These are phyloP conservation scores for Neurospora discreta DNA, from an alignment of 495 filamentous ascomycete genomes.

Conservation along the genomic window DNA sequence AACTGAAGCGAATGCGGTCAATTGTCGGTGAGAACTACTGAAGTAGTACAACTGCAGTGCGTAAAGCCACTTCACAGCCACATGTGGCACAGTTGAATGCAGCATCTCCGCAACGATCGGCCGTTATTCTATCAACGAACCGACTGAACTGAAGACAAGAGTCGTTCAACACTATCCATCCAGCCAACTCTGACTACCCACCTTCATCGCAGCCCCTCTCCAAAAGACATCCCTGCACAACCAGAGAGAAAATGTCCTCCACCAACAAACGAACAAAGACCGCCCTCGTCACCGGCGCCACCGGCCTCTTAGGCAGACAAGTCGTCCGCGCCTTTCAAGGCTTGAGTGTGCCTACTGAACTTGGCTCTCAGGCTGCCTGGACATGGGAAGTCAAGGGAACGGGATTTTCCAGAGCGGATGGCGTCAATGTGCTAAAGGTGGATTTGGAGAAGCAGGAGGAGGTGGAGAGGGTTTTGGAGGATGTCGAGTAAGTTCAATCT, in stretches of 20 bases:
- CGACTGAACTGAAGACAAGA: not conserved
- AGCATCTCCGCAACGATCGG: not conserved
- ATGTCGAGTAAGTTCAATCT: slow-evolving; percentile 39
- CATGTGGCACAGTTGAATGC: not conserved
- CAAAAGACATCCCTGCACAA: not conserved
- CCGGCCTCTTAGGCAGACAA: slow-evolving; percentile 72
- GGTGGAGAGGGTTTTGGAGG: slow-evolving; percentile 51
- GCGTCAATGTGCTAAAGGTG: slow-evolving; percentile 62
- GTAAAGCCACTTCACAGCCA: not conserved
- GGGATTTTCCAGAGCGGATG: slow-evolving; percentile 59
- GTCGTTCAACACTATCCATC: not conserved
- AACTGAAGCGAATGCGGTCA: not conserved
- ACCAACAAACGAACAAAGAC: slow-evolving; percentile 24
- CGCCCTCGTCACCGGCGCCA: slow-evolving; percentile 76
- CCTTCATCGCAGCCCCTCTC: not conserved
- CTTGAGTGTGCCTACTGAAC: not conserved
- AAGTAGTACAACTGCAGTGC: not conserved
- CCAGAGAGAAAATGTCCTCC: not conserved
- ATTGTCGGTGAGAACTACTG: not conserved
- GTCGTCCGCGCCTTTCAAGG: slow-evolving; percentile 56
- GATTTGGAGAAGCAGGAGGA: slow-evolving; percentile 53
- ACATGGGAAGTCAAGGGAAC: slow-evolving; percentile 72
- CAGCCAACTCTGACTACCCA: not conserved
- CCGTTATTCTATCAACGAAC: not conserved
- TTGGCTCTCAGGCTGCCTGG: slow-evolving; percentile 24